Conservation (phyloP, 148 eudicot species). For the Rhododendron vialii region DNA sequence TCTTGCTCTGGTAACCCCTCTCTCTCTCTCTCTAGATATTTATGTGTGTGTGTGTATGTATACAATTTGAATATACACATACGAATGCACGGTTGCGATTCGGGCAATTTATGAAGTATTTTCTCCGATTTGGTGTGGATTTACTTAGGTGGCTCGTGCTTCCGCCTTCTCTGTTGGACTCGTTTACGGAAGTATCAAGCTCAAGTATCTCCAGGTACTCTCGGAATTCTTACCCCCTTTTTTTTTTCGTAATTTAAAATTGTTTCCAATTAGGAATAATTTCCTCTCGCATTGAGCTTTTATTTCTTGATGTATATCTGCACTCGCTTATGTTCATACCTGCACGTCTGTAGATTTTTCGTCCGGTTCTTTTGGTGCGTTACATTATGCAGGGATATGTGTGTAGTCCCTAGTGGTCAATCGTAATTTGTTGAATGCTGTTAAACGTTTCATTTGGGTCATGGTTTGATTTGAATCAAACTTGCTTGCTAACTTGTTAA, state of each 20-base stretch:
- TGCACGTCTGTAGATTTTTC: neutral
- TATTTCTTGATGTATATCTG: neutral
- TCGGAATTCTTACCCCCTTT: neutral
- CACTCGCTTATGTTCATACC: neutral
- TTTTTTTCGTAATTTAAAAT: neutral
- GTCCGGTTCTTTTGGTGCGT: neutral
- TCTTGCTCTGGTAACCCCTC: constrained; percentile 52
- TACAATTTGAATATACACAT: neutral
- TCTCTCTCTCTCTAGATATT: neutral
- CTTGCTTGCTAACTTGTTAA: neutral
- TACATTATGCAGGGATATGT: neutral
- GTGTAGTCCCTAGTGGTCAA: neutral
- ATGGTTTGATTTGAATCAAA: neutral
- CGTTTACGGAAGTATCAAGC: constrained; percentile 16
- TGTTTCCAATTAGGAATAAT: neutral
- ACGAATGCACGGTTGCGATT: neutral
- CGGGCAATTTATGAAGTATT: neutral
- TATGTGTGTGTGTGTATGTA: neutral
- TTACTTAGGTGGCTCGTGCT: constrained; percentile 13
- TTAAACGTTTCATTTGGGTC: neutral
- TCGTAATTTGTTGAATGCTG: neutral
- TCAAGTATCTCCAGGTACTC: constrained; percentile 22
- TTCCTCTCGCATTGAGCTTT: neutral
- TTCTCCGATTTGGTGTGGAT: neutral
- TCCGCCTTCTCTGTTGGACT: constrained; percentile 17